These are phyloP conservation scores for Cercospora nicotianae DNA, from an alignment of 2,329 filamentous ascomycete species.

Conservation along the genomic window DNA sequence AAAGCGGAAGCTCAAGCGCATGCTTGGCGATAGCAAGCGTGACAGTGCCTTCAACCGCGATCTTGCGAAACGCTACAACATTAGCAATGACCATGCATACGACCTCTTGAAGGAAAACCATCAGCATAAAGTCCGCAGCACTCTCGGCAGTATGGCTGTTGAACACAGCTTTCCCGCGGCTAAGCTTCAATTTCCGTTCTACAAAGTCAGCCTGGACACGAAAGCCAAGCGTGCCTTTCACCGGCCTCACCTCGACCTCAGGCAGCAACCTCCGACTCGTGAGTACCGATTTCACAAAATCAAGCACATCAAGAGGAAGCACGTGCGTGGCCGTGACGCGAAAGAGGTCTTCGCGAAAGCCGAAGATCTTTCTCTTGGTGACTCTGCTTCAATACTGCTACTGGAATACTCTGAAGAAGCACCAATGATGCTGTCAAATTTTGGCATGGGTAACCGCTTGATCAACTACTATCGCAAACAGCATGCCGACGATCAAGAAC, in stretches of 20 bases:
- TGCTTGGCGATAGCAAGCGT: conserved; percentile 59
- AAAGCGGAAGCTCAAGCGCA: conserved; percentile 55
- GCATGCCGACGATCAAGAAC: conserved; percentile 71
- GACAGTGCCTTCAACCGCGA: conserved; percentile 70
- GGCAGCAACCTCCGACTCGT: conserved; percentile 53
- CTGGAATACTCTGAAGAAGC: conserved; percentile 96
- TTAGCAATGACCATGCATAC: conserved; percentile 94
- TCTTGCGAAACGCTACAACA: conserved; percentile 82
- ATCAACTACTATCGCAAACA: conserved; percentile 96
- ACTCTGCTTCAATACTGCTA: conserved; percentile 84
- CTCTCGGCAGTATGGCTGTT: conserved; percentile 84
- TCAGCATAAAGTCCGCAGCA: conserved; percentile 91
- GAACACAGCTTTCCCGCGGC: conserved; percentile 92
- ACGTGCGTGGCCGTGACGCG: conserved; percentile 74
- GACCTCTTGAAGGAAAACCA: conserved; percentile 95
- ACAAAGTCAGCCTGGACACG: conserved; percentile 76
- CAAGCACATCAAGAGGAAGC: conserved; percentile 74
- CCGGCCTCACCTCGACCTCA: conserved; percentile 73
- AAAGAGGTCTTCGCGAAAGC: conserved; percentile 77
- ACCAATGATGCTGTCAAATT: conserved; percentile 88
- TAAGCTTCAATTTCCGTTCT: conserved; percentile 93
- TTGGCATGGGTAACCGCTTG: conserved; percentile 93
- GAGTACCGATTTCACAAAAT: conserved; percentile 72
- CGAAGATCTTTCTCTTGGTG: conserved; percentile 74
- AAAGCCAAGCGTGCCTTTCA: conserved; percentile 80